Base-by-base conservation (phyloP, 352 stramenopile species). In the Aphanomyces invadans region DNA sequence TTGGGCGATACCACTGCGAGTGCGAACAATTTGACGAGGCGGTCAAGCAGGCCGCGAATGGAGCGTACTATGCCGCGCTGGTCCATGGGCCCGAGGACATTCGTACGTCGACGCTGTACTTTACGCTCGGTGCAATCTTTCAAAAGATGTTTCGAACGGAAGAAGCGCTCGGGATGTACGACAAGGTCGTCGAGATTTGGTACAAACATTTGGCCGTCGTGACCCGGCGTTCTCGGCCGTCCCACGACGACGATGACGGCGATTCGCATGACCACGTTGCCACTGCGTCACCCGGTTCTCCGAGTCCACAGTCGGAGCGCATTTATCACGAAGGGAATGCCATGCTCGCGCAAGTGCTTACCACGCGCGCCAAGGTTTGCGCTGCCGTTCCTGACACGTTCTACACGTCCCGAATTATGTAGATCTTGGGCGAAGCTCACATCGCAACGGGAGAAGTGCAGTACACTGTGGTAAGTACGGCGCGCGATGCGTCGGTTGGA, bases 141-240 rank as follows among this genome's bases (percentile, higher is more conserved):
- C 72, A 77, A 28, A 73, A 73, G 9, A 79, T 80, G 70, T 74
- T 82, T 19, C 68, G 74, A 26, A 67, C 54, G 3, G 79, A 90
- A 33, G 86, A 76, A 45, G 76, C 82, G 26, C 70, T 90, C 25
- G 76, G 76, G 21, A 79, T 88, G 78, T 78, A 86, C 25, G 82
- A 90, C 69, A 90, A 90, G 38, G 76, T 89, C 11, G 80, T 90
- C 29, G 80, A 90, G 65, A 89, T 89, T 46, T 89, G 79, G 80
- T 88, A 88, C 70, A 67, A 67, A 23, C 38, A 67, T 28, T 51
- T 67, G 19, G 38, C 33, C 15, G 42, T n/a, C 11, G 29, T n/a
- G 5, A 57, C 31, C 4, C 25, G 25, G 29, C 7, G 57, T 36
- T 36, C 15, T 28, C 33, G 45, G 23, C 26, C 7, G 7, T 4